Conservation (phyloP, 805 yeast species). For the Lipomyces starkeyi region DNA sequence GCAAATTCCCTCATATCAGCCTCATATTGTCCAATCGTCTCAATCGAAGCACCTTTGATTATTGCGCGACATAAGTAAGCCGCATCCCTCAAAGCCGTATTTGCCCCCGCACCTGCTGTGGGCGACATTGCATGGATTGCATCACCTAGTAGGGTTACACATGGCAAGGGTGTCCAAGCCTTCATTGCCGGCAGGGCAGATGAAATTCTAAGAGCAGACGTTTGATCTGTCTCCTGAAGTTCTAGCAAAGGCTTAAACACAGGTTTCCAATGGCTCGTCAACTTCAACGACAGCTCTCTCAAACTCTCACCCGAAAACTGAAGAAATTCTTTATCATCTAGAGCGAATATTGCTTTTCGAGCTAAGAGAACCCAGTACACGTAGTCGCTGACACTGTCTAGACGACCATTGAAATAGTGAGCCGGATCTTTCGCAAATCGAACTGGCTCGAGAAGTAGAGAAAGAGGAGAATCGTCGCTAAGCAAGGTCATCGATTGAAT, state of each 20-base stretch:
- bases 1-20: background rate
- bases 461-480: no score
- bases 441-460: constrained; percentile 11
- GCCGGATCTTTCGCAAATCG: constrained; percentile 2
- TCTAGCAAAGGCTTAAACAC: constrained; percentile 8
- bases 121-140: constrained; percentile 15
- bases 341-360: background rate
- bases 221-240: constrained; percentile 5
- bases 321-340: constrained; percentile 6
- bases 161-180: constrained; percentile 7
- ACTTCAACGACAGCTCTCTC: constrained; percentile 7
- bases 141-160: constrained; percentile 15
- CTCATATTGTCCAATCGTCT: background rate
- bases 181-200: constrained; percentile 10
- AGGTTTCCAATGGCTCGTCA: constrained; percentile 14
- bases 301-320: background rate
- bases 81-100: constrained; percentile 10
- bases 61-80: background rate
- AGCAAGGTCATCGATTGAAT: no score
- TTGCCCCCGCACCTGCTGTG: constrained; percentile 9
- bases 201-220: constrained; percentile 17
- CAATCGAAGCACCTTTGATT: background rate
- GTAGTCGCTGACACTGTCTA: constrained; percentile 1
- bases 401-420: background rate
- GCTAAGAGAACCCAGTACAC: constrained; percentile 12